A percentile compares a stretch with the other conserved stretches of the same genome.
Evolutionary conservation across 2,329 filamentous ascomycete genomes (phyloP).

Genomic region (Colletotrichum sp.): DNA sequence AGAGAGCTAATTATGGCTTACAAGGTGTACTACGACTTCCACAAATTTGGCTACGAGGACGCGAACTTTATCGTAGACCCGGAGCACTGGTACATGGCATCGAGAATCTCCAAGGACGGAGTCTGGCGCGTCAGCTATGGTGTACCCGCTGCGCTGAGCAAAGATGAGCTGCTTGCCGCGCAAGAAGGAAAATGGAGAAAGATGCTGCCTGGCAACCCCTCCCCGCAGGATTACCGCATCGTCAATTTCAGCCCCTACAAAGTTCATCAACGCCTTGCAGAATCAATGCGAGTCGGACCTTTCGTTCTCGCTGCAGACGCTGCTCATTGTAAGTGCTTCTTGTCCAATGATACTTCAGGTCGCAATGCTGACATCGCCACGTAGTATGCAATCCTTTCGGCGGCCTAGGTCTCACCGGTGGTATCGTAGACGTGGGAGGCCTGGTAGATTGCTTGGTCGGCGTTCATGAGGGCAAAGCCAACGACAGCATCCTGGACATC

Average conservation of each 20-base stretch:
- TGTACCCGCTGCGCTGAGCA: background rate
- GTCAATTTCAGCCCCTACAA: background rate
- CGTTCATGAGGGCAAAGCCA: background rate
- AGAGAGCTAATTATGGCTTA: background rate
- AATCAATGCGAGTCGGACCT: background rate
- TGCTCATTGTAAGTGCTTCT: background rate
- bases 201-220: background rate
- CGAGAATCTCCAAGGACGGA: background rate
- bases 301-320: background rate
- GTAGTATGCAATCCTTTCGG: background rate
- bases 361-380: background rate
- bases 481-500: background rate
- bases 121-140: background rate
- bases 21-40: background rate
- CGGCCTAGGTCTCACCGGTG: background rate
- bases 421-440: background rate
- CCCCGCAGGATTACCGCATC: background rate
- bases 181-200: background rate
- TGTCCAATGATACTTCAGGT: background rate
- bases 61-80: background rate
- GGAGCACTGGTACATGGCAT: background rate
- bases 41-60: background rate
- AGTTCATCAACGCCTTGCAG: background rate
- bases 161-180: background rate
- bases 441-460: background rate